Conservation (phyloP, 176 grass and related monocot genomes). For the Pontederia paniculata region DNA sequence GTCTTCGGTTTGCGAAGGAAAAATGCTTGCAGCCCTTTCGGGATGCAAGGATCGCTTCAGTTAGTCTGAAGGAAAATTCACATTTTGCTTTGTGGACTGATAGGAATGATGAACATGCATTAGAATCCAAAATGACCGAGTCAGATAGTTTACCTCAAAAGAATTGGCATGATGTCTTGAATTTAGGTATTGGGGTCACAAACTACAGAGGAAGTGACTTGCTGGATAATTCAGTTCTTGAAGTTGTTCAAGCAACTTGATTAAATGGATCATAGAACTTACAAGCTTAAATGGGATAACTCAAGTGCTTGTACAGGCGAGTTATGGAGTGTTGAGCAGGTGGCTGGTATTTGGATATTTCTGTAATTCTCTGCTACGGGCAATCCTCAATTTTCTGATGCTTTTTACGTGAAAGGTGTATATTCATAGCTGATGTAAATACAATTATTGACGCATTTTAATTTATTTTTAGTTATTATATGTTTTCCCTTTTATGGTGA, state of each 20-base stretch:
- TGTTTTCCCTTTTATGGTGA: too few relatives aligned
- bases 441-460: too few relatives aligned
- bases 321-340: too few relatives aligned
- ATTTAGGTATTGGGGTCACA: neutral
- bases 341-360: too few relatives aligned
- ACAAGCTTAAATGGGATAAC: too few relatives aligned
- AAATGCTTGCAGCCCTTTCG: constrained; percentile 49
- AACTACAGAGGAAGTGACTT: constrained; percentile 43
- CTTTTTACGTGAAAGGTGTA: too few relatives aligned
- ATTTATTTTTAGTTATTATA: too few relatives aligned
- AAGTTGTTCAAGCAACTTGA: constrained; percentile 8
- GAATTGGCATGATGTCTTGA: neutral
- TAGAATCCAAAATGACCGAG: neutral
- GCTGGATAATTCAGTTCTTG: constrained; percentile 20
- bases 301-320: too few relatives aligned
- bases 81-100: constrained; percentile 24
- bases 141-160: neutral
- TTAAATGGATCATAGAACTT: too few relatives aligned
- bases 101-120: constrained; percentile 2
- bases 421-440: too few relatives aligned
- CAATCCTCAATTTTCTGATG: too few relatives aligned
- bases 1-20: constrained; percentile 47
- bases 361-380: too few relatives aligned
- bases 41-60: constrained; percentile 49
- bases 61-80: constrained; percentile 27